These are phyloP conservation scores for Aspergillus brasiliensis DNA, from an alignment of 2,329 filamentous ascomycete genomes.

Conservation along the genomic window DNA sequence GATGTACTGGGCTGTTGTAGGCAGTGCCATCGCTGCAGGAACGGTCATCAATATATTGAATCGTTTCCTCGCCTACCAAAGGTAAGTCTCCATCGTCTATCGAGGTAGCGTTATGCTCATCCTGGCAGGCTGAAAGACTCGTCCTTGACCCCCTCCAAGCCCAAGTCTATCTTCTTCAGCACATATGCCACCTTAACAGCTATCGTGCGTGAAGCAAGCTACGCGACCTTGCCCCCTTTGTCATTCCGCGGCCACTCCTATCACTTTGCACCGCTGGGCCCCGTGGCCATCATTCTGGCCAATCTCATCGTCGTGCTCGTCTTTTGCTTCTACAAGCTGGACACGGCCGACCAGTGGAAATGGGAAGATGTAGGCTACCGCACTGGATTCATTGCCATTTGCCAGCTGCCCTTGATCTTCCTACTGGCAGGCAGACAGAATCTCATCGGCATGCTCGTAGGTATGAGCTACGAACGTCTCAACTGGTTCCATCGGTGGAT, in stretches of 20 bases:
- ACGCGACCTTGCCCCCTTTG: constrained; percentile 47
- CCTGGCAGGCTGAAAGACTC: constrained; percentile 48
- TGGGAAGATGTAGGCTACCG: constrained; percentile 62
- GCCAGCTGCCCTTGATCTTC: constrained; percentile 59
- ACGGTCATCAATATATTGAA: constrained; percentile 48
- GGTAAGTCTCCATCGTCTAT: constrained; percentile 35
- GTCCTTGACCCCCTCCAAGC: constrained; percentile 53
- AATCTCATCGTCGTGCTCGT: constrained; percentile 56
- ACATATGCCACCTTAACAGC: constrained; percentile 57
- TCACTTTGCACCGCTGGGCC: constrained; percentile 45
- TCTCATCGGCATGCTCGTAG: constrained; percentile 52
- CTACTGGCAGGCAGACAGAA: constrained; percentile 59
- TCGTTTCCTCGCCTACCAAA: constrained; percentile 52
- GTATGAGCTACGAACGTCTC: constrained; percentile 53
- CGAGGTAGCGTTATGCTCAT: constrained; percentile 4
- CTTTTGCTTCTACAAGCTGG: constrained; percentile 58
- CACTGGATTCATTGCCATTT: constrained; percentile 55
- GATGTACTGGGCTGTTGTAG: constrained; percentile 57
- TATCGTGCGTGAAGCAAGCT: constrained; percentile 55
- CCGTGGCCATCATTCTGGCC: constrained; percentile 35
- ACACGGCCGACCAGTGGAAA: constrained; percentile 51
- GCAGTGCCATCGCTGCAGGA: constrained; percentile 38
- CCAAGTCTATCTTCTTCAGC: constrained; percentile 51
- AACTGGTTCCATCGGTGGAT: constrained; percentile 59
- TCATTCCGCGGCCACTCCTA: constrained; percentile 33